phyloP scores from a whole-genome alignment of 176 grass and related monocot species.

The Hsuehochloa calcarea region DNA sequence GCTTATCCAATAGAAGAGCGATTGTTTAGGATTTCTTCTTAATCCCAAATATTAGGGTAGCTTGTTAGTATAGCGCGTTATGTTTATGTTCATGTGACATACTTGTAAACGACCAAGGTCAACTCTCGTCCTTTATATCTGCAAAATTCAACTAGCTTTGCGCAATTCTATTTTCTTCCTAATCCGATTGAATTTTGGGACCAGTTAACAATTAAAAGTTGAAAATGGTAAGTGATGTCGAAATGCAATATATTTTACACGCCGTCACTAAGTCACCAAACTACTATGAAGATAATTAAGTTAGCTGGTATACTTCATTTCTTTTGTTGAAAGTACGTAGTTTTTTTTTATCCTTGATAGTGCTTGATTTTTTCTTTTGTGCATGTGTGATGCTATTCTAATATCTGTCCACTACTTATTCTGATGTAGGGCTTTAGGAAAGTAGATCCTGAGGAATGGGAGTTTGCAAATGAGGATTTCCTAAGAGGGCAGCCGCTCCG shows the following conservation, averaged over 20 bases:
- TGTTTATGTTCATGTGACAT: not conserved
- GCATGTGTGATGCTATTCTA: constrained; percentile 10
- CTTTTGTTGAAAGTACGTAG: not conserved
- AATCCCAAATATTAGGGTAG: not conserved
- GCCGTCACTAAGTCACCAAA: not conserved
- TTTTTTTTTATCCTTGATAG: not conserved
- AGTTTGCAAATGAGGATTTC: constrained; percentile 91
- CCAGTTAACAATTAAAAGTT: not conserved
- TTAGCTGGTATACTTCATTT: not conserved
- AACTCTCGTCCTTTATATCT: not conserved
- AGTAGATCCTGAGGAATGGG: constrained; percentile 88
- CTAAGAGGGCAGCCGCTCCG: constrained; percentile 55
- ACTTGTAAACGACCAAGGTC: not conserved
- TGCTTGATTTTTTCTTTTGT: not conserved
- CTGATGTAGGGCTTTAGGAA: constrained; percentile 77
- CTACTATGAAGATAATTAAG: not conserved
- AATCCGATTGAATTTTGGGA: not conserved
- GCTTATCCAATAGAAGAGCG: not conserved
- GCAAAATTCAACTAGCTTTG: not conserved
- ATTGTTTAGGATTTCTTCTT: not conserved
- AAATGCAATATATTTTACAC: not conserved
- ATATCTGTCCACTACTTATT: not conserved
- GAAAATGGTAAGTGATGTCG: not conserved
- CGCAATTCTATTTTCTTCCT: not conserved
- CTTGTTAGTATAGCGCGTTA: not conserved